Conservation (phyloP, 1,284 basidiomycete species). For the Pyrrhoderma lamaoense region DNA sequence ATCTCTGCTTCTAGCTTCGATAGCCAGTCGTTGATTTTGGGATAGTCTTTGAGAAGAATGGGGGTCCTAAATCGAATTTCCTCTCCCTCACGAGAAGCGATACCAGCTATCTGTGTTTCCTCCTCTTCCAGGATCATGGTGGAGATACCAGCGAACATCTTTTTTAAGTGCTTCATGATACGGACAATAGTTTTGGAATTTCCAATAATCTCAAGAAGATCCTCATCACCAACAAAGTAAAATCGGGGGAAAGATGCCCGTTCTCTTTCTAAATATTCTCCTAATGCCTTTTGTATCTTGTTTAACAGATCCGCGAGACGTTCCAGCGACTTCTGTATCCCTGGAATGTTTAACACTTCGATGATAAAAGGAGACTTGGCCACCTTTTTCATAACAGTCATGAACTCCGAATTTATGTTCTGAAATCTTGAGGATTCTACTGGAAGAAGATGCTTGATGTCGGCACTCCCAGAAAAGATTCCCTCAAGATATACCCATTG, state of each 20-base stretch:
- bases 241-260: constrained; percentile 97
- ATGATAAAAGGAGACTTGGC: constrained; percentile 98
- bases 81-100: constrained; percentile 94
- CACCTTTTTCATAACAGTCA: constrained; percentile 98
- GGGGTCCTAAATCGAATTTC: constrained; percentile 80
- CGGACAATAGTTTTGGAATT: constrained; percentile 98
- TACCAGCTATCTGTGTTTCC: constrained; percentile 78
- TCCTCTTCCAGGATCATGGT: constrained; percentile 88
- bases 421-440: constrained; percentile 96
- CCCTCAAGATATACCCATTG: constrained; percentile 99
- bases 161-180: constrained; percentile 98
- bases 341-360: constrained; percentile 94
- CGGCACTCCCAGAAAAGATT: constrained; percentile 97
- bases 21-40: constrained; percentile 99
- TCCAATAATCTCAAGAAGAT: constrained; percentile 97
- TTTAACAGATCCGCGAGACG: constrained; percentile 92
- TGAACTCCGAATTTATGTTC: constrained; percentile 98
- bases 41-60: constrained; percentile 85
- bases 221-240: constrained; percentile 99
- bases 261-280: constrained; percentile 98
- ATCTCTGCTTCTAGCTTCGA: constrained; percentile 90
- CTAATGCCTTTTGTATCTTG: constrained; percentile 99
- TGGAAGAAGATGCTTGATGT: constrained; percentile 97
- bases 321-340: constrained; percentile 95
- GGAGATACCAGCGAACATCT: constrained; percentile 99